Conservation (phyloP, 2,329 filamentous ascomycete species). For the Penicillium occitanis region DNA sequence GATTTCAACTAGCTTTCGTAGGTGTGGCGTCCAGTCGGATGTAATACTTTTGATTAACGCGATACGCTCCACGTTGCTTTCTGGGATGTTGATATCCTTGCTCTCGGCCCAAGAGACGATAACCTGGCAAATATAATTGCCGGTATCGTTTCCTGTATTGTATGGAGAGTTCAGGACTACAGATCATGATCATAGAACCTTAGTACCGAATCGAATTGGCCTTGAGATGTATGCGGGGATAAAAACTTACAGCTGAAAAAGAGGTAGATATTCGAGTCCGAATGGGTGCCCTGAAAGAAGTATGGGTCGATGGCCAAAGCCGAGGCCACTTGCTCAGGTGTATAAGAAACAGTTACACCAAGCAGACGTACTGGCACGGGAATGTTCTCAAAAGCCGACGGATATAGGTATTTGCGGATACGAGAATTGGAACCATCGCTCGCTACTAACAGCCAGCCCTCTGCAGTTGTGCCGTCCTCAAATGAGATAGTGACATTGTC, state of each 20-base stretch:
- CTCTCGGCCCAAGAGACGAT: constrained; percentile 53
- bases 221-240: not conserved
- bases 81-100: constrained; percentile 43
- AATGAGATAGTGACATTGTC: constrained; percentile 47
- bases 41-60: constrained; percentile 48
- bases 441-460: constrained; percentile 50
- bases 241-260: constrained; percentile 53
- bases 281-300: constrained; percentile 57
- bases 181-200: not conserved
- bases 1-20: constrained; percentile 44
- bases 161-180: constrained; percentile 53
- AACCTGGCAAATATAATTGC: constrained; percentile 51
- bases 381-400: constrained; percentile 32
- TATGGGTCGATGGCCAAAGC: constrained; percentile 53
- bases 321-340: constrained; percentile 43
- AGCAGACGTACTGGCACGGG: constrained; percentile 52
- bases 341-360: constrained; percentile 48
- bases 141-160: constrained; percentile 38
- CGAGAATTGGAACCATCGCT: constrained; percentile 54
- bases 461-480: constrained; percentile 46
- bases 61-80: constrained; percentile 40
- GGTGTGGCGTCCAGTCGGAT: constrained; percentile 52
- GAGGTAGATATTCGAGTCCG: constrained; percentile 52
- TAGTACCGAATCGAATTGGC: not conserved
- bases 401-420: constrained; percentile 38